Conservation (phyloP, 768 basidiomycete genomes). For the Pleurotus salmoneostramineus region DNA sequence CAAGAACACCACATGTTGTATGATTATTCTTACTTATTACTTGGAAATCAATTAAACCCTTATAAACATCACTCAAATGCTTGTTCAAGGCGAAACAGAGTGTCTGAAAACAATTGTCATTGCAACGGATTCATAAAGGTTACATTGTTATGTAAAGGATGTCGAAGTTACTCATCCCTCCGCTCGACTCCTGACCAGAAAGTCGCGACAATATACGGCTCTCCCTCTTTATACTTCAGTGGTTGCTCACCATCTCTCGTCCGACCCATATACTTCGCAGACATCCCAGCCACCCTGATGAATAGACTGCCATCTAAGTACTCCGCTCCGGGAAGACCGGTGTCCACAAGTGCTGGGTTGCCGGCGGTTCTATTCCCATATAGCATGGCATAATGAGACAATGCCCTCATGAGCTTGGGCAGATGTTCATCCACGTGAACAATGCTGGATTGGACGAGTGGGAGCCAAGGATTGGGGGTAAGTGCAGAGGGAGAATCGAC, state of each 20-base stretch:
- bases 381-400: conserved; percentile 38
- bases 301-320: conserved; percentile 57
- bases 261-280: conserved; percentile 31
- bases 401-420: conserved; percentile 42
- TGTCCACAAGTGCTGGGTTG: conserved; percentile 16
- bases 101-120: no score
- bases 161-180: not conserved
- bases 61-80: no score
- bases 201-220: not conserved
- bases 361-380: conserved; percentile 36
- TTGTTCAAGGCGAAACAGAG: no score
- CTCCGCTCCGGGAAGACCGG: conserved; percentile 40
- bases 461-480: conserved; percentile 56
- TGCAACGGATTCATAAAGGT: no score
- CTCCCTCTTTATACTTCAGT: conserved; percentile 1
- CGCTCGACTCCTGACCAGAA: not conserved
- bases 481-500: conserved; percentile 27
- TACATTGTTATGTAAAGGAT: no score
- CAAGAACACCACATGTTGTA: no score
- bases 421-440: conserved; percentile 56
- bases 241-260: conserved; percentile 20
- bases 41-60: no score
- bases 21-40: no score
- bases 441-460: conserved; percentile 47
- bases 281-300: conserved; percentile 46